A percentile compares a stretch with the other conserved stretches of the same genome.
phyloP scores from a whole-genome alignment of 1,284 basidiomycete species.

The Irpex sp. region DNA sequence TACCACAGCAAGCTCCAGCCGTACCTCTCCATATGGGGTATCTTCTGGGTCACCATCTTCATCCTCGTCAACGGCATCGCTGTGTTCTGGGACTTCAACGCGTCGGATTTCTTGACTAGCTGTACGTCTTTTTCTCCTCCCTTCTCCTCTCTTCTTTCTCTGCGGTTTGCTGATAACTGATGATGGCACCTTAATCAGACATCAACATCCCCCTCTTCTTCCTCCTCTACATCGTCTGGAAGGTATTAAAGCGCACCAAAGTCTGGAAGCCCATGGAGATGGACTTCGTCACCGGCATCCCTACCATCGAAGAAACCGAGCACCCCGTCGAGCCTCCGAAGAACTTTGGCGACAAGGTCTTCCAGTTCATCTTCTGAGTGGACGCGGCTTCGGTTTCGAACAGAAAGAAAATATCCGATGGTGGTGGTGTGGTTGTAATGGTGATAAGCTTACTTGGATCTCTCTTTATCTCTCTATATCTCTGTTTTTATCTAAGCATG shows the following conservation, averaged over 20 bases:
- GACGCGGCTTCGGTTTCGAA: too few relatives aligned
- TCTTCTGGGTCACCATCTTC: constrained; percentile 37
- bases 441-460: background rate
- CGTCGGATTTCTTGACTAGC: constrained; percentile 55
- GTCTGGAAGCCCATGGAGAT: constrained; percentile 50
- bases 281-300: constrained; percentile 60
- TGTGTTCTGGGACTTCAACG: constrained; percentile 48
- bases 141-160: background rate
- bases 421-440: too few relatives aligned
- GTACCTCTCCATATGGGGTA: constrained; percentile 35
- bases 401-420: too few relatives aligned
- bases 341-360: constrained; percentile 34
- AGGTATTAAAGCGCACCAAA: constrained; percentile 50
- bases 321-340: constrained; percentile 33
- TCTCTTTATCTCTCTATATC: background rate
- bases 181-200: constrained; percentile 19
- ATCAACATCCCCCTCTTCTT: constrained; percentile 52
- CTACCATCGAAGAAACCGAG: constrained; percentile 54
- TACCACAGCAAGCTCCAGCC: constrained; percentile 49
- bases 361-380: constrained; percentile 32
- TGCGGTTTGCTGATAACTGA: background rate
- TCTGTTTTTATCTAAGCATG: too few relatives aligned
- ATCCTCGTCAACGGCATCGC: constrained; percentile 36
- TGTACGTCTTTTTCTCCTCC: constrained; percentile 34
- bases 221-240: constrained; percentile 46